A percentile compares a stretch with the other conserved stretches of the same genome.
Conservation (phyloP, 177 flowering plant species). For the Vitis hybrid region DNA sequence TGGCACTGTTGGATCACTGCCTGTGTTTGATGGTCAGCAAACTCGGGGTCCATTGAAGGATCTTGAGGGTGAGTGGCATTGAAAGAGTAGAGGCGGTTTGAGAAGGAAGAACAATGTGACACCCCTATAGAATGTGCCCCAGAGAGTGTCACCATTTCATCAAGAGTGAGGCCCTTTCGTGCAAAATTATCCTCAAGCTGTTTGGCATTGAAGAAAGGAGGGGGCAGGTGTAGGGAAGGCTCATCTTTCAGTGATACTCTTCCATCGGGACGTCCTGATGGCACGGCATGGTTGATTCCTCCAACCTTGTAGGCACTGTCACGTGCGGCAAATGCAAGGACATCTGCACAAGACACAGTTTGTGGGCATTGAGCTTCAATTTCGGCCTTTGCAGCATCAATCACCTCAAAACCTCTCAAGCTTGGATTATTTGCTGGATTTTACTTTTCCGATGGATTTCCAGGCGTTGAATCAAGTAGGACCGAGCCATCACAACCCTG, state of each 20-base stretch:
- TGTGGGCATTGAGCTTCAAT: conserved; percentile 30
- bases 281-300: conserved; percentile 32
- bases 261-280: conserved; percentile 48
- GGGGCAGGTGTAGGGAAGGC: conserved; percentile 28
- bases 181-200: conserved; percentile 29
- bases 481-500: conserved; percentile 54
- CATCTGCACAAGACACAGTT: conserved; percentile 43
- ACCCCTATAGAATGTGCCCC: conserved; percentile 50
- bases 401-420: conserved; percentile 39
- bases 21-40: background rate
- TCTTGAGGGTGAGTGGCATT: conserved; percentile 25
- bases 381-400: conserved; percentile 32
- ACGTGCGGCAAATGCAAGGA: conserved; percentile 35
- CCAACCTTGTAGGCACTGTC: conserved; percentile 32
- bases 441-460: conserved; percentile 26
- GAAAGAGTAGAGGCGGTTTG: conserved; percentile 30
- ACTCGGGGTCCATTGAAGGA: conserved; percentile 26
- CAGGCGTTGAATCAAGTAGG: conserved; percentile 26
- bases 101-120: conserved; percentile 40
- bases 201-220: conserved; percentile 20
- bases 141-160: conserved; percentile 52
- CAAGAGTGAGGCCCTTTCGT: conserved; percentile 28
- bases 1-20: conserved; percentile 7
- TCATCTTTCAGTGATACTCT: conserved; percentile 21
- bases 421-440: conserved; percentile 33